Evolutionary conservation across 2,329 filamentous ascomycete species (phyloP).

Genomic region (Pestalotiopsis sp.): DNA sequence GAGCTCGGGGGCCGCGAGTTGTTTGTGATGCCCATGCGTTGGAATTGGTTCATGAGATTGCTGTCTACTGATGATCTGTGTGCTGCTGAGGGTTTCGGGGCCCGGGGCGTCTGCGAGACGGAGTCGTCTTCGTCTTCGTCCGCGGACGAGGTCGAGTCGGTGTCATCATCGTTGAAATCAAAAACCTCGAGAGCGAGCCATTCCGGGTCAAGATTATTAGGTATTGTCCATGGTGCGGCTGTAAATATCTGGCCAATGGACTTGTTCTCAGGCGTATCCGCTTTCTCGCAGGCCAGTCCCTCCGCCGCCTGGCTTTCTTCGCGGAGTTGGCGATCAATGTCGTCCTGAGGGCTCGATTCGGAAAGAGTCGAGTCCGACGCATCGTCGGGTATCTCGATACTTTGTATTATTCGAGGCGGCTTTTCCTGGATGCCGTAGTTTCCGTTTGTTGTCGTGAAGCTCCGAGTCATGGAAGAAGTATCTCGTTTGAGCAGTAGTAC

Average conservation of each 20-base stretch:
- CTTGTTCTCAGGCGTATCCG: neutral
- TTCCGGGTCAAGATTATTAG: constrained; percentile 77
- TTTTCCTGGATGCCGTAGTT: constrained; percentile 21
- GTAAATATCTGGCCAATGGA: neutral
- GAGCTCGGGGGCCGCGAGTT: constrained; percentile 18
- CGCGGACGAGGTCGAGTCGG: constrained; percentile 31
- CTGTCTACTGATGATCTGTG: constrained; percentile 23
- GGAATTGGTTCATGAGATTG: constrained; percentile 31
- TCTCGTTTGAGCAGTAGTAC: constrained; percentile 76
- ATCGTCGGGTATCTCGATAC: constrained; percentile 11
- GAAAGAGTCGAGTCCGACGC: constrained; percentile 24
- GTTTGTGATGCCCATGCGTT: constrained; percentile 44
- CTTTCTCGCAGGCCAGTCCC: neutral
- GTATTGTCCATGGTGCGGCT: constrained; percentile 55
- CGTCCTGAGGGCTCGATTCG: constrained; percentile 39
- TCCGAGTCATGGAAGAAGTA: constrained; percentile 35
- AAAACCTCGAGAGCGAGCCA: constrained; percentile 92
- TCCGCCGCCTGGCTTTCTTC: constrained; percentile 31
- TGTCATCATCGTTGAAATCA: constrained; percentile 51
- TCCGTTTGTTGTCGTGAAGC: neutral
- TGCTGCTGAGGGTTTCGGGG: constrained; percentile 15
- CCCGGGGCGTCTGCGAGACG: neutral
- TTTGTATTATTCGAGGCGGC: constrained; percentile 17
- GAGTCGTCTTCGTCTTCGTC: constrained; percentile 19
- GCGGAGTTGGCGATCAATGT: constrained; percentile 46